A percentile compares a stretch with the other conserved stretches of the same genome.
Evolutionary conservation across 208 protist genomes (phyloP).

Genomic region (Endotrypanum monterogeii): DNA sequence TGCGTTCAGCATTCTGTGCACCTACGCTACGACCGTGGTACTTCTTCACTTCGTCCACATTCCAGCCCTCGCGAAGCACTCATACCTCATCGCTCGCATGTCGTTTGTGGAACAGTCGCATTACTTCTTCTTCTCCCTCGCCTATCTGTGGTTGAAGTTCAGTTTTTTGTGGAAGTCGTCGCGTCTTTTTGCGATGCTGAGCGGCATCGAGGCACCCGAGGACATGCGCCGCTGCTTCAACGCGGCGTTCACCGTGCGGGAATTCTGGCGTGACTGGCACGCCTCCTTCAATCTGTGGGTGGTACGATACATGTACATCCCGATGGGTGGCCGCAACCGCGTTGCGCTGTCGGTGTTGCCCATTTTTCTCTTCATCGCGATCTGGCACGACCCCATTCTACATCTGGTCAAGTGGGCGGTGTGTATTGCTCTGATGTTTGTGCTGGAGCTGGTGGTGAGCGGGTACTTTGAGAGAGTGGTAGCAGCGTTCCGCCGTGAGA

Average conservation of each 20-base stretch:
- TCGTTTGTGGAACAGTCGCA: constrained; percentile 13
- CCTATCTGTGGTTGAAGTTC: constrained; percentile 93
- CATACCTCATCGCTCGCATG: constrained; percentile 6
- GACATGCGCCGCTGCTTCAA: constrained; percentile 91
- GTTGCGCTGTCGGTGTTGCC: constrained; percentile 76
- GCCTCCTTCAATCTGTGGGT: constrained; percentile 94
- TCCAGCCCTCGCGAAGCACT: constrained; percentile 43
- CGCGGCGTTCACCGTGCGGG: constrained; percentile 84
- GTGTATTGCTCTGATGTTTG: constrained; percentile 49
- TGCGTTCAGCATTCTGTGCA: background rate
- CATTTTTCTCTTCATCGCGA: constrained; percentile 92
- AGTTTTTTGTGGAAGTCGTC: constrained; percentile 92
- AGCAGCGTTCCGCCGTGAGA: constrained; percentile 23
- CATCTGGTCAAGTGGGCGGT: constrained; percentile 69
- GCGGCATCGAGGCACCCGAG: constrained; percentile 87
- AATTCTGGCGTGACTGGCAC: constrained; percentile 95
- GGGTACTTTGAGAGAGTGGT: constrained; percentile 16
- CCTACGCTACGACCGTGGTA: constrained; percentile 20
- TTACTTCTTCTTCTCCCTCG: constrained; percentile 56
- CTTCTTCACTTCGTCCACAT: constrained; percentile 61
- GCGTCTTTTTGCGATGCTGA: constrained; percentile 74
- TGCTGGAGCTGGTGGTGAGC: constrained; percentile 51
- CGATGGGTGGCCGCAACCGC: constrained; percentile 77
- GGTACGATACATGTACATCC: constrained; percentile 94
- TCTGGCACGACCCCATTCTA: constrained; percentile 92